Conservation (phyloP, 225 moss, liverwort and hornwort species). For the Rhytidiadelphus loreus region DNA sequence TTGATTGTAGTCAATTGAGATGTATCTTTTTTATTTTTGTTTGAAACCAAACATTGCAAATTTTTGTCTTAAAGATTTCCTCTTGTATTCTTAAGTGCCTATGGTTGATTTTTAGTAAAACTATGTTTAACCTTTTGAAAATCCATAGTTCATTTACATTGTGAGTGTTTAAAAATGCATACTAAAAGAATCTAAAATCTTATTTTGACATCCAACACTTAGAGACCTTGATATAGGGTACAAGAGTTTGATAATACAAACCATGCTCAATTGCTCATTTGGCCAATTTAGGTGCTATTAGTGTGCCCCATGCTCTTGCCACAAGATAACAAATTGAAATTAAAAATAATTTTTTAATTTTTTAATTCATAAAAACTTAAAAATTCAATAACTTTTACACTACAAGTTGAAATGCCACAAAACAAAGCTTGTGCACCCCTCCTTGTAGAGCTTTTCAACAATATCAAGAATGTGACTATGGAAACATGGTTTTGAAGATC, state of each 20-base stretch:
- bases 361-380: too few relatives aligned
- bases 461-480: too few relatives aligned
- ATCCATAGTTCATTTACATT: neutral
- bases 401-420: too few relatives aligned
- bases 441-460: too few relatives aligned
- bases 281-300: too few relatives aligned
- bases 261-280: neutral
- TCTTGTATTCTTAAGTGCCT: fast-evolving
- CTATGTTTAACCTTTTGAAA: neutral
- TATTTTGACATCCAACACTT: neutral
- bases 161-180: neutral
- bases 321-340: too few relatives aligned
- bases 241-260: neutral
- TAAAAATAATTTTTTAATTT: too few relatives aligned
- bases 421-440: too few relatives aligned
- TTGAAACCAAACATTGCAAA: neutral
- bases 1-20: fast-evolving
- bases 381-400: too few relatives aligned
- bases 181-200: neutral
- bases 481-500: too few relatives aligned
- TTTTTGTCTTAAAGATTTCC: neutral
- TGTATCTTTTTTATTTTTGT: neutral
- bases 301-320: too few relatives aligned
- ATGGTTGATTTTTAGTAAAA: fast-evolving
- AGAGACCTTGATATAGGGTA: neutral